Percentiles rank a stretch among this genome's conserved stretches.
Conservation (phyloP, 176 grass and related monocot species). For the Typha latifolia region DNA sequence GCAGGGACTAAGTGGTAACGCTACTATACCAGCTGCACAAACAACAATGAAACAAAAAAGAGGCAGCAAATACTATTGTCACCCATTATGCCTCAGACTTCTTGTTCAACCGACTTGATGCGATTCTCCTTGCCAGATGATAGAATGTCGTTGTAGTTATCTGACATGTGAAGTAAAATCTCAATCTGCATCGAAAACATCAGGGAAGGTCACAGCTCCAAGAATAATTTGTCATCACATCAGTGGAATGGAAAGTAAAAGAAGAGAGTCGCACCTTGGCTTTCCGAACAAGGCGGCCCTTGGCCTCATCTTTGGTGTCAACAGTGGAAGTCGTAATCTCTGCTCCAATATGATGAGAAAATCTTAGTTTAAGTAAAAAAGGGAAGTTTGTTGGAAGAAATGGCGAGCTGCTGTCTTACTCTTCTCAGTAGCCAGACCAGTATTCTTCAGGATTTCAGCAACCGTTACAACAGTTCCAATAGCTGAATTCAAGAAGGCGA, state of each 20-base stretch:
- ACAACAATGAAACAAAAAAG: background rate
- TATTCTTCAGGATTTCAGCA: constrained; percentile 90
- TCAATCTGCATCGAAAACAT: constrained; percentile 52
- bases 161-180: constrained; percentile 64
- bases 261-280: constrained; percentile 42
- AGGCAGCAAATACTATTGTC: background rate
- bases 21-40: background rate
- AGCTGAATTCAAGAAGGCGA: constrained; percentile 29
- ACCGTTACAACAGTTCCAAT: constrained; percentile 85
- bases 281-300: constrained; percentile 78
- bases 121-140: constrained; percentile 40
- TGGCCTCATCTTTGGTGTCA: constrained; percentile 65
- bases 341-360: constrained; percentile 5
- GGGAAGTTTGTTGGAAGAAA: background rate
- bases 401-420: constrained; percentile 22
- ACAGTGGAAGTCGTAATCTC: constrained; percentile 90
- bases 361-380: too few relatives aligned
- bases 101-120: constrained; percentile 29
- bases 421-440: constrained; percentile 67
- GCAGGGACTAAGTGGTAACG: too few relatives aligned
- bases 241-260: background rate
- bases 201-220: background rate
- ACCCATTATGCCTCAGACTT: constrained; percentile 34
- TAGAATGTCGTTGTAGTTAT: constrained; percentile 51
- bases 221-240: constrained; percentile 1